Percentiles rank a stretch among this genome's conserved stretches.
Conservation (phyloP, 1,284 basidiomycete genomes). For the Apiotrichum domesticum region DNA sequence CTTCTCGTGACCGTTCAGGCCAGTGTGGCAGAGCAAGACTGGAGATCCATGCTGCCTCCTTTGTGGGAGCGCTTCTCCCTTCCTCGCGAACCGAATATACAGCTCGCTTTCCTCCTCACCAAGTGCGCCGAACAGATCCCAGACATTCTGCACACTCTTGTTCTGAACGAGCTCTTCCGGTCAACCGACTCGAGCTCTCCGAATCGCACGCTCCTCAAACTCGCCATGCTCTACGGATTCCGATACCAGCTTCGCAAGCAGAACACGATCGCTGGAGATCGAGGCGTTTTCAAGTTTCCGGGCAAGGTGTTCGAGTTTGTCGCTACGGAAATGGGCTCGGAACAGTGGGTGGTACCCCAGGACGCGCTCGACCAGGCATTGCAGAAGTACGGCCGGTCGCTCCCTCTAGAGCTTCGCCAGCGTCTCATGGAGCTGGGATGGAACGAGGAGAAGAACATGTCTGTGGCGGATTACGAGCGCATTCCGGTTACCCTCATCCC, state of each 20-base stretch:
- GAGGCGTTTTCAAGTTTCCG: conserved; percentile 34
- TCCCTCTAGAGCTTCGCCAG: conserved; percentile 39
- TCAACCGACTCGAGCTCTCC: conserved; percentile 11
- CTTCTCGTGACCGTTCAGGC: conserved; percentile 30
- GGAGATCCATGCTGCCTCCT: conserved; percentile 25
- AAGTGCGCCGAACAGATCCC: conserved; percentile 37
- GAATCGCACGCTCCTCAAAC: conserved; percentile 21
- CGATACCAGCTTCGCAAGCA: conserved; percentile 35
- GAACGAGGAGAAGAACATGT: conserved; percentile 32
- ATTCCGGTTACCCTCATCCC: conserved; percentile 32
- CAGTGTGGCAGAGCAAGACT: conserved; percentile 26
- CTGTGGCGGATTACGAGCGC: conserved; percentile 27
- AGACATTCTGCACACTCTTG: conserved; percentile 12
- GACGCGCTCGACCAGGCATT: conserved; percentile 37
- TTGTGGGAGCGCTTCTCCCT: conserved; percentile 26
- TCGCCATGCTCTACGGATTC: conserved; percentile 31
- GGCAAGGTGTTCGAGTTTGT: conserved; percentile 33
- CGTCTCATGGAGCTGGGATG: conserved; percentile 41
- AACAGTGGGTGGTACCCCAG: conserved; percentile 30
- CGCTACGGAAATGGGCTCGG: conserved; percentile 35
- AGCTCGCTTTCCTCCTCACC: conserved; percentile 29
- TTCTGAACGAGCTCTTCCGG: conserved; percentile 20
- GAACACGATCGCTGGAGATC: conserved; percentile 26
- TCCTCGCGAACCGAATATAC: conserved; percentile 5
- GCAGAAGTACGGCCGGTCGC: conserved; percentile 31